Conservation (phyloP, 192 early-diverging fungal genomes). For the Gigaspora rosea region DNA sequence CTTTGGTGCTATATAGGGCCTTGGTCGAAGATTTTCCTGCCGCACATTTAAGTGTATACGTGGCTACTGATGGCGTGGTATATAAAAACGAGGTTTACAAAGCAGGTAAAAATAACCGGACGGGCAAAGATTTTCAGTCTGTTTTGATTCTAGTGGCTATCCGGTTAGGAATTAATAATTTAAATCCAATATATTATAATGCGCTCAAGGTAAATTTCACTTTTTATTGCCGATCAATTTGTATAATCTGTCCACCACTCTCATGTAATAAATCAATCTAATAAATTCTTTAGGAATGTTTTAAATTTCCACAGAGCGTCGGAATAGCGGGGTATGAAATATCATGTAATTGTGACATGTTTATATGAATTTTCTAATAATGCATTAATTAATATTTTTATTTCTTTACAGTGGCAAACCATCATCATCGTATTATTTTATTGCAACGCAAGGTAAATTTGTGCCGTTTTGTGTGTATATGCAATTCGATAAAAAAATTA, state of each 20-base stretch:
- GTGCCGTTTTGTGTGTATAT: background rate
- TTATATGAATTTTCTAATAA: background rate
- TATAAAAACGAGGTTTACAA: conserved; percentile 73
- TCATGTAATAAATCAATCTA: background rate
- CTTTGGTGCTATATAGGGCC: conserved; percentile 44
- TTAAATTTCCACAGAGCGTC: conserved; percentile 74
- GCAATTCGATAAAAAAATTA: background rate
- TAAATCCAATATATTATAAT: conserved; percentile 86
- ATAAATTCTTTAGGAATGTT: conserved; percentile 51
- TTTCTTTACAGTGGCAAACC: conserved; percentile 70
- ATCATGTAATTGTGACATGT: background rate
- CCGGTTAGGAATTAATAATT: conserved; percentile 84
- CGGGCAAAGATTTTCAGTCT: conserved; percentile 52
- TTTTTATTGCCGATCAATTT: background rate
- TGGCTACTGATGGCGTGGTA: conserved; percentile 82
- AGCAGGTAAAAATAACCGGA: conserved; percentile 45
- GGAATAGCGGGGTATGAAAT: conserved; percentile 86
- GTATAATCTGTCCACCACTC: background rate
- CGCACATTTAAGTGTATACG: conserved; percentile 66
- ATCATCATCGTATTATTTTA: conserved; percentile 93
- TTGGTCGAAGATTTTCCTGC: conserved; percentile 59
- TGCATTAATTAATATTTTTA: conserved; percentile 2
- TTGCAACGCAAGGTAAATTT: conserved; percentile 75
- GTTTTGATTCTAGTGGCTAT: conserved; percentile 85
- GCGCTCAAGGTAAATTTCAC: conserved; percentile 58